Evolutionary conservation across 495 filamentous ascomycete genomes (phyloP).

Genomic region (Penicillium daleae): DNA sequence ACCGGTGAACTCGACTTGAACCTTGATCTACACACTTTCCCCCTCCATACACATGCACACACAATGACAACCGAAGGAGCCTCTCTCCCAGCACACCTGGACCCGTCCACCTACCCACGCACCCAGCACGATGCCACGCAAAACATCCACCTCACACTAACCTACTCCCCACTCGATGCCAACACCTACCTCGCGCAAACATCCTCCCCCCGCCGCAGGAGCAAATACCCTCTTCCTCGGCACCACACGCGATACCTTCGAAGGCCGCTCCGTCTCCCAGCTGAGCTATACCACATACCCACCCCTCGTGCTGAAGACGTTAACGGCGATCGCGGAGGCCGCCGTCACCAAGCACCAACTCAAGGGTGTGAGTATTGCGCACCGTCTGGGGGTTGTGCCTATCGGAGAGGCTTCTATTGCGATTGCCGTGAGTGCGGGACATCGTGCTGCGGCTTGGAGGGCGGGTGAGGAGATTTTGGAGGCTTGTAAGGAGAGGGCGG

Average conservation of each 20-base stretch:
- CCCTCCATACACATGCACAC: slow-evolving; percentile 8
- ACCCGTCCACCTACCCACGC: slow-evolving; percentile 50
- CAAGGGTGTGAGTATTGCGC: slow-evolving; percentile 73
- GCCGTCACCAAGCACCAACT: slow-evolving; percentile 64
- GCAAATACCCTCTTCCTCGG: slow-evolving; percentile 88
- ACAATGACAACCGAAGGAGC: slow-evolving; percentile 25
- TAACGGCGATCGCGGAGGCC: slow-evolving; percentile 66
- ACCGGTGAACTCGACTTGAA: background rate
- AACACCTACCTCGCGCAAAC: slow-evolving; percentile 65
- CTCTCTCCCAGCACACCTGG: slow-evolving; percentile 37
- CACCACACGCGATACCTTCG: slow-evolving; percentile 87
- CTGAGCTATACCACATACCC: slow-evolving; percentile 85
- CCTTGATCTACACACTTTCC: background rate
- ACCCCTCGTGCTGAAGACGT: slow-evolving; percentile 73
- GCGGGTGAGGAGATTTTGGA: slow-evolving; percentile 91
- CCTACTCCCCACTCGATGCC: slow-evolving; percentile 63
- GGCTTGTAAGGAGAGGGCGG: slow-evolving; percentile 78
- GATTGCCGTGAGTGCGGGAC: slow-evolving; percentile 82
- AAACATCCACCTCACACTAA: slow-evolving; percentile 54
- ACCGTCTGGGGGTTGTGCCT: slow-evolving; percentile 85
- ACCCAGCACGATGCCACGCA: slow-evolving; percentile 28
- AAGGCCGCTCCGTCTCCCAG: slow-evolving; percentile 69
- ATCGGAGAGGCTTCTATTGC: slow-evolving; percentile 91
- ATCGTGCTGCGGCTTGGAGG: slow-evolving; percentile 86
- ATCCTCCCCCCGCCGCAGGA: slow-evolving; percentile 77